Conservation (phyloP, 2,329 filamentous ascomycete genomes). For the Exophiala spinifera region DNA sequence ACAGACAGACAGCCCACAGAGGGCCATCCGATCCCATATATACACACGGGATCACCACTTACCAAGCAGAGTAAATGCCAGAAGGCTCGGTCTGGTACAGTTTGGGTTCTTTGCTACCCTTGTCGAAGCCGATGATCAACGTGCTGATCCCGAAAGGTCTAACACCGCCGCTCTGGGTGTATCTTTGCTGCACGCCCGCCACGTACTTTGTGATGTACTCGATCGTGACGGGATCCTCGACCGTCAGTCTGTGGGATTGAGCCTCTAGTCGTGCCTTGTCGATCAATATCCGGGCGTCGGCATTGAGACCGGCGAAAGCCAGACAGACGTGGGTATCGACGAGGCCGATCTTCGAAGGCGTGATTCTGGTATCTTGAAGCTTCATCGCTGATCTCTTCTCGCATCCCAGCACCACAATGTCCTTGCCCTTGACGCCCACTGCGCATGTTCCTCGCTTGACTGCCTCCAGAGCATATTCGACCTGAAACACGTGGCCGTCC, state of each 20-base stretch:
- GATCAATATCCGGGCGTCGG: constrained; percentile 94
- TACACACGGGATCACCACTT: too few relatives aligned
- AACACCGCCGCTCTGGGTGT: constrained; percentile 98
- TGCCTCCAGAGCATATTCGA: constrained; percentile 98
- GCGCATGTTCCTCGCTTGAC: constrained; percentile 99
- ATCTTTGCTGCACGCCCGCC: constrained; percentile 94
- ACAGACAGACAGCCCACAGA: too few relatives aligned
- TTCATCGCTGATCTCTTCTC: constrained; percentile 99
- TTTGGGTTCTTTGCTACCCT: constrained; percentile 80
- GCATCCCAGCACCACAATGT: constrained; percentile 94
- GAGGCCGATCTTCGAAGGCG: constrained; percentile 95
- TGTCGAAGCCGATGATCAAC: constrained; percentile 96
- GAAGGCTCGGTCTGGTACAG: constrained; percentile 99
- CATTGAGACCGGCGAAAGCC: constrained; percentile 94
- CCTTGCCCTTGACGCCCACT: constrained; percentile 90
- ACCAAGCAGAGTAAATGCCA: constrained; percentile 99
- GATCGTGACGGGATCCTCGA: constrained; percentile 95
- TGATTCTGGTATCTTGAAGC: constrained; percentile 98
- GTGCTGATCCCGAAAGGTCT: constrained; percentile 98
- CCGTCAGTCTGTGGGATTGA: constrained; percentile 92
- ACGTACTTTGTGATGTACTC: constrained; percentile 99
- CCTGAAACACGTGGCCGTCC: constrained; percentile 99
- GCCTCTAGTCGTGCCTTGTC: constrained; percentile 98
- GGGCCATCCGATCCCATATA: too few relatives aligned
- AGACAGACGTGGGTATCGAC: constrained; percentile 95